phyloP scores from a whole-genome alignment of 1,284 basidiomycete species.

The Apiotrichum gracile region DNA sequence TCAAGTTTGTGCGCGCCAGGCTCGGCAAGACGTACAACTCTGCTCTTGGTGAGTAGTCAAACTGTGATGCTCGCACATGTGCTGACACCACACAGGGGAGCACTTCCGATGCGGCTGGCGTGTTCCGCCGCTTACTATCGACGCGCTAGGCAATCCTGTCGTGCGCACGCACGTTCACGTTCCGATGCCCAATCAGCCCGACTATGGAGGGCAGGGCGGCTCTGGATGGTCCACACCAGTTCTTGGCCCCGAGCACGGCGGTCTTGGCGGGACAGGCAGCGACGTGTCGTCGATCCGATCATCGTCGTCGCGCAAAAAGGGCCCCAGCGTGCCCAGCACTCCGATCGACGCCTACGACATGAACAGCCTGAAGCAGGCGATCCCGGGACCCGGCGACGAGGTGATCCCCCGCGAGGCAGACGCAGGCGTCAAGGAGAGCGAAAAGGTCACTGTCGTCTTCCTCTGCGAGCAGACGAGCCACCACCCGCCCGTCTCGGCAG shows the following conservation, averaged over 20 bases:
- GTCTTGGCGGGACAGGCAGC: conserved; percentile 17
- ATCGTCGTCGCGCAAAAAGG: conserved; percentile 17
- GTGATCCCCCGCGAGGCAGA: conserved; percentile 42
- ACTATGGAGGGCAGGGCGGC: conserved; percentile 41
- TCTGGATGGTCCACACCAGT: conserved; percentile 44
- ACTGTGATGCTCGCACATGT: background rate
- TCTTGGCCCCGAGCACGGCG: conserved; percentile 37
- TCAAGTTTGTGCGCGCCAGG: conserved; percentile 86
- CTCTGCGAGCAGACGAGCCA: conserved; percentile 86
- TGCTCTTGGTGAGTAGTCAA: conserved; percentile 58
- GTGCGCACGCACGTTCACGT: conserved; percentile 47
- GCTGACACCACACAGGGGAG: conserved; percentile 49
- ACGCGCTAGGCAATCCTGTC: conserved; percentile 45
- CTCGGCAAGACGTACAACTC: conserved; percentile 96
- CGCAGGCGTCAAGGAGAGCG: conserved; percentile 45
- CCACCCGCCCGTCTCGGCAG: conserved; percentile 91
- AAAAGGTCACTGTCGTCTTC: conserved; percentile 61
- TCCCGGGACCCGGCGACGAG: conserved; percentile 43
- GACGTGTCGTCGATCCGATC: conserved; percentile 32
- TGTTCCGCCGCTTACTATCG: conserved; percentile 41
- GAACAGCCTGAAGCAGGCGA: conserved; percentile 15
- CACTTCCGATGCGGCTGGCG: conserved; percentile 78
- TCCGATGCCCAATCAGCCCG: conserved; percentile 38
- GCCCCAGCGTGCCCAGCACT: background rate
- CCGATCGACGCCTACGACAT: conserved; percentile 13